Evolutionary conservation across 768 basidiomycete species (phyloP), one percentile per base, ranked within the genome.

Genomic region (Pleurotus pulmonarius): DNA sequence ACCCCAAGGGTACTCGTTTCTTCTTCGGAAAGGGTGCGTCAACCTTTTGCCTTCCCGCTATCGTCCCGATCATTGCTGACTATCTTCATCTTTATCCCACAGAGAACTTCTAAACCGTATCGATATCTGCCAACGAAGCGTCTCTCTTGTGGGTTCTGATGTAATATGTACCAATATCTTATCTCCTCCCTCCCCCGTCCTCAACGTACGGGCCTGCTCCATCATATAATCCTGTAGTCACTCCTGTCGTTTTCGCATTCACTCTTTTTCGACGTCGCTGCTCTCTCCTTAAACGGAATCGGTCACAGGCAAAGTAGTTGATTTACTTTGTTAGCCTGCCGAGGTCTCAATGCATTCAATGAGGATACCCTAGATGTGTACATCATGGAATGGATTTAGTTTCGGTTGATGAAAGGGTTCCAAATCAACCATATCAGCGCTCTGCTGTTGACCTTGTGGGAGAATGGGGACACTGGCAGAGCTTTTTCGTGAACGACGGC

Each of bases 11-110:
- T n/a, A 89, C 90, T 1, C 75, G 88, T 54, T 96, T 95, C 82
- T 90, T 90, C 80, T 96, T 88, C 60, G 91, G 92, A 46, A 95
- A 95, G 70, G 93, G 88, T 88, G 60, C 38, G 83, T 68, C 12
- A 29, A 11, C 39, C 56, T n/a, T 44, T 29, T 56, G 29, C 29
- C 13, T 47, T 38, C 39, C 47, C 5, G 11, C 29, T 0, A 34
- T 34, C 20, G 20, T 20, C 29, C 29, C 9, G 29, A 34, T 34
- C 29, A 34, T 11, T 34, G 9, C 29, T 34, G 29, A 34, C 29
- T 11, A 0, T 34, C 2, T 34, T 34, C 11, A 9, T n/a, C 18
- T 15, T 25, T 46, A 5, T 51, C 53, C 49, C 55, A 45, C 60
- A 72, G 72, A 73, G 61, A 73, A 73, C 56, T 73, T 73, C 60